Percentiles rank a stretch among this genome's conserved stretches.
These are phyloP conservation scores for Handroanthus guayacan DNA, from an alignment of 257 asterid genomes.

Conservation along the genomic window DNA sequence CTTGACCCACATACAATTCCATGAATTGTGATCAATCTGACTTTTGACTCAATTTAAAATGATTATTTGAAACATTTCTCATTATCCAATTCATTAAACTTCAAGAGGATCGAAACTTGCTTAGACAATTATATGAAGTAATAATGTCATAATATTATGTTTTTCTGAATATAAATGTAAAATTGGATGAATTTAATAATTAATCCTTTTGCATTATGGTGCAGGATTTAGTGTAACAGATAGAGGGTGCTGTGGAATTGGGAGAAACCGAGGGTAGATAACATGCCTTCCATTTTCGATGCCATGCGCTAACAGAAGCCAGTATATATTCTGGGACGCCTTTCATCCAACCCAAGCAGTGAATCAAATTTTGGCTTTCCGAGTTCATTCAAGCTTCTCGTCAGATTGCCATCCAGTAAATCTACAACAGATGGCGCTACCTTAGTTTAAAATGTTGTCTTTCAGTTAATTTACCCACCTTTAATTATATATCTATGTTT, in stretches of 20 bases:
- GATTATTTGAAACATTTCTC: too few species aligned
- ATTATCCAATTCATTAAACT: background rate
- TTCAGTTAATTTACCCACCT: too few species aligned
- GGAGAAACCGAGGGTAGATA: conserved; percentile 68
- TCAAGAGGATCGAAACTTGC: too few species aligned
- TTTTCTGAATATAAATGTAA: too few species aligned
- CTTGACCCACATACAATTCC: too few species aligned
- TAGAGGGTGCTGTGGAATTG: conserved; percentile 78
- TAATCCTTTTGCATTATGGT: background rate
- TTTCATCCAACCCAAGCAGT: conserved; percentile 80
- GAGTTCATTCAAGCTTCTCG: conserved; percentile 60
- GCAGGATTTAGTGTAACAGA: conserved; percentile 69
- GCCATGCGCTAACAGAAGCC: conserved; percentile 61
- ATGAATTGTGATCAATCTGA: too few species aligned
- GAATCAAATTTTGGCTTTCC: conserved; percentile 56
- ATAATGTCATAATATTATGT: too few species aligned
- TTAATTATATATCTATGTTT: background rate
- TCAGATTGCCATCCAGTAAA: conserved; percentile 65
- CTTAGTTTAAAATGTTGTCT: conserved; percentile 24
- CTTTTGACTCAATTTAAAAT: too few species aligned
- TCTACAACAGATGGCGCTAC: conserved; percentile 57
- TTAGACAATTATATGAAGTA: too few species aligned
- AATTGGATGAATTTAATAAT: too few species aligned
- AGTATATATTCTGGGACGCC: conserved; percentile 83
- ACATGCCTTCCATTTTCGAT: conserved; percentile 71